Evolutionary conservation across 2,329 filamentous ascomycete genomes (phyloP), one percentile per base, ranked within the genome.

Genomic region (Aspergillus hortae): DNA sequence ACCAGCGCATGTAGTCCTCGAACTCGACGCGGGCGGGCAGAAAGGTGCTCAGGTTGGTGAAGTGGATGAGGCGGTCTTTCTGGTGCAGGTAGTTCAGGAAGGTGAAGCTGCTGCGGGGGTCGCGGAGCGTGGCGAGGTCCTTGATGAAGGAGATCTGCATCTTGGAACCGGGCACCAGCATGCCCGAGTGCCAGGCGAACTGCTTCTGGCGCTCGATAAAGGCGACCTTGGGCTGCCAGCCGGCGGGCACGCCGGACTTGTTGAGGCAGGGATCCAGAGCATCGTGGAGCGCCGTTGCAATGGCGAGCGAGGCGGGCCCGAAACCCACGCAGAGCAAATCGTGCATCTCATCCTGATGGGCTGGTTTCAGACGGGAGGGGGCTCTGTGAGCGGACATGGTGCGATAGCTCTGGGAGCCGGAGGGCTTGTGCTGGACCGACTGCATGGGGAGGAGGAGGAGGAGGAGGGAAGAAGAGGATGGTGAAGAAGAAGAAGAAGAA

Each of bases 101-200:
- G 12, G 92, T 97, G 72, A 97, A 97, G 64, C 91, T 82, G 59
- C 89, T 95, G 57, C 88, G 84, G 6, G 92, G 92, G 68, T 97
- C 86, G 52, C 92, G 83, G 60, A 96, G 79, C 3, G 90, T 94
- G 3, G 92, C 92, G 70, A 97, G 83, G 68, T 97, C 92, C 76
- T 97, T 97, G 75, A 97, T 82, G 76, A 96, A 97, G 9, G 90
- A 95, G 62, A 97, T 97, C 69, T 97, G 92, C 92, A 97, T 97
- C 74, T 88, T 91, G 48, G 92, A 89, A 4, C 91, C 92, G 0
- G 91, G 90, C 3, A 97, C 82, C 53, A 96, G 84, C 92, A 97
- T 97, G 54, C 92, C 92, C 0, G 90, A 86, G 71, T 97, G 92
- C 92, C 92, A 97, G 53, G 88, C 84, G 67, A 97, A 97, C 44